Evolutionary conservation across 768 basidiomycete genomes (phyloP), one percentile per base, ranked within the genome.

Genomic region (Suillus lakei): DNA sequence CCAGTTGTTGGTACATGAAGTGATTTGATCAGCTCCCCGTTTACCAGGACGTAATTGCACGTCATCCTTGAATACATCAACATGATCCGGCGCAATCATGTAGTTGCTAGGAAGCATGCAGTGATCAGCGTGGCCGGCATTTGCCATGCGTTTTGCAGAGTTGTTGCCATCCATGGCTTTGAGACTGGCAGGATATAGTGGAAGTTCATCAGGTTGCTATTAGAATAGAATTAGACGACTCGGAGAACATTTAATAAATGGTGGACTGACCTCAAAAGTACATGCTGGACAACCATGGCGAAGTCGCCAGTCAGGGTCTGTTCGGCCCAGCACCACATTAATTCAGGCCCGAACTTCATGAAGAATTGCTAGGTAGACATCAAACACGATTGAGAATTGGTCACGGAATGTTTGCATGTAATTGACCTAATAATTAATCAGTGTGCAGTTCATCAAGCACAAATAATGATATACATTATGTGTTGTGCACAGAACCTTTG

Each of bases 161-260:
- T 76, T 69, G 56, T 80, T 81, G 10, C 77, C 76, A 67, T 82
- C 78, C 56, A 78, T 68, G 16, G 69, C 69, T 13, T 67, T 32
- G 36, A 82, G 65, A 4, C 74, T 28, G 1, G 67, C 36, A 44
- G 71, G 76, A 8, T 48, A 12, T 1, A 82, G 71, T 1, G 60
- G 30, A 0, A 71, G 70, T 61, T 83, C 78, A 28, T 70, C 73
- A 36, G 61, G 61, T 62, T 62, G 61, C 61, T 62, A 15, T 44
- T 44, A 21, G n/a, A n/a, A n/a, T 44, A n/a, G 21, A n/a, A 44
- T 44, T 4, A 44, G 44, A 44, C 44, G n/a, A 44, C n/a, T n/a
- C n/a, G n/a, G n/a, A n/a, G n/a, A 44, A n/a, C 9, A 9, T 44
- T 44, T 9, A 0, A n/a, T n/a, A 44, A 44, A 44, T n/a, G 10